Percentiles rank a stretch among this genome's conserved stretches.
Evolutionary conservation across 768 basidiomycete genomes (phyloP).

Genomic region (Gymnopilus dilepis): DNA sequence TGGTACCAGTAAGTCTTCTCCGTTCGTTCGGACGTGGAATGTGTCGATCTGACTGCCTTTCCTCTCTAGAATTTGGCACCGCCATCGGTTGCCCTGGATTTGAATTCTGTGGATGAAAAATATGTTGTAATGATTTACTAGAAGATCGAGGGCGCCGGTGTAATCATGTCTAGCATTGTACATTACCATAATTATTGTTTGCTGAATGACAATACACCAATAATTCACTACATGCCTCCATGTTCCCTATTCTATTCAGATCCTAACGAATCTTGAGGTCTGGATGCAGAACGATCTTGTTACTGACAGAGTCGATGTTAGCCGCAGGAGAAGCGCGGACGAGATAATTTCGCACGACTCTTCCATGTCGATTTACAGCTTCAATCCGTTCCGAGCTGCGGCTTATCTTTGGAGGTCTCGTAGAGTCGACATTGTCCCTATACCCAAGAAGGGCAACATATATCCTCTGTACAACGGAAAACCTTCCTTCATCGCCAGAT

Average conservation of each 20-base stretch:
- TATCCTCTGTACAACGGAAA: constrained; percentile 14
- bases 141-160: not conserved
- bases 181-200: constrained; percentile 2
- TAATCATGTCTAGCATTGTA: not conserved
- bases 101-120: constrained; percentile 53
- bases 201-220: not conserved
- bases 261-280: no score
- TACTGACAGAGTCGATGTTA: not conserved
- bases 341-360: not conserved
- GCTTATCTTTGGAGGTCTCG: constrained; percentile 11
- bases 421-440: constrained; percentile 4
- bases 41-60: not conserved
- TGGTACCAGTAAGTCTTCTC: constrained; percentile 44
- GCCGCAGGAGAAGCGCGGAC: not conserved
- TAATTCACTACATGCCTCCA: not conserved
- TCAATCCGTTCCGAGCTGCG: constrained; percentile 12
- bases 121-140: not conserved
- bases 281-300: no score
- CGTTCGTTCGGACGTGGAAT: not conserved
- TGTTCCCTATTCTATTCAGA: not conserved
- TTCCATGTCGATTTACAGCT: constrained; percentile 16
- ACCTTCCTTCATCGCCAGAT: constrained; percentile 13
- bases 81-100: constrained; percentile 58
- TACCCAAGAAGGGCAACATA: constrained; percentile 8
- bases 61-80: constrained; percentile 46